Base-by-base conservation (phyloP, 2,329 filamentous ascomycete species). In the Keithomyces neogunnii region DNA sequence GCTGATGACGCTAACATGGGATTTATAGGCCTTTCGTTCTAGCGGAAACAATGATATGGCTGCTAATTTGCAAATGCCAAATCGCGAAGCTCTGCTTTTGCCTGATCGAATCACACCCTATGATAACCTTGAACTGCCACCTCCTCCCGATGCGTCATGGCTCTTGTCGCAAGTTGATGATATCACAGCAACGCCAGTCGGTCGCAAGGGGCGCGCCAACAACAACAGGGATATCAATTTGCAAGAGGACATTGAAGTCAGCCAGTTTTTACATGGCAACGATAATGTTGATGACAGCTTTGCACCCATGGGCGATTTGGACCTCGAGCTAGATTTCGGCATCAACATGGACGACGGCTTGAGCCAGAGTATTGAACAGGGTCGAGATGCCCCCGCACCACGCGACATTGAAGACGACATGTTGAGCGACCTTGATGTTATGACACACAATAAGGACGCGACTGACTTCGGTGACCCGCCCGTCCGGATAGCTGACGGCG, bases 41-140 rank as follows among this genome's bases (percentile, higher is more conserved):
- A 88, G 84, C 46, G 92, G 92, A 58, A 96, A 96, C 71, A 95
- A 97, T 65, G 93, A 99, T 69, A 80, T 97, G 60, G 89, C 91
- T n/a, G 80, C 84, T 48, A 89, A 87, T 62, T 77, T 92, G 13
- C 85, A 89, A 61, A 78, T 88, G 56, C 86, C 88, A 32, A 90
- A 90, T 60, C 86, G 91, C 47, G 89, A 91, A 66, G 86, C 89
- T 31, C 80, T 97, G 56, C 88, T 92, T 62, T 79, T 99, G 50
- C 90, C 91, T 5, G 93, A 99, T 72, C 85, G 86, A 50, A 87
- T 99, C 59, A 97, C 93, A 9, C 90, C 95, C 56, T 88, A 93
- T 54, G 93, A 99, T 65, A 85, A 85, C 61, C 74, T 85, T 45
- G 82, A 85, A 56, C 71, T 85, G 53, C 78, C 96, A 29, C 88